Evolutionary conservation across 169 alveolate species (phyloP).

Genomic region (Eimeria sp.): DNA sequence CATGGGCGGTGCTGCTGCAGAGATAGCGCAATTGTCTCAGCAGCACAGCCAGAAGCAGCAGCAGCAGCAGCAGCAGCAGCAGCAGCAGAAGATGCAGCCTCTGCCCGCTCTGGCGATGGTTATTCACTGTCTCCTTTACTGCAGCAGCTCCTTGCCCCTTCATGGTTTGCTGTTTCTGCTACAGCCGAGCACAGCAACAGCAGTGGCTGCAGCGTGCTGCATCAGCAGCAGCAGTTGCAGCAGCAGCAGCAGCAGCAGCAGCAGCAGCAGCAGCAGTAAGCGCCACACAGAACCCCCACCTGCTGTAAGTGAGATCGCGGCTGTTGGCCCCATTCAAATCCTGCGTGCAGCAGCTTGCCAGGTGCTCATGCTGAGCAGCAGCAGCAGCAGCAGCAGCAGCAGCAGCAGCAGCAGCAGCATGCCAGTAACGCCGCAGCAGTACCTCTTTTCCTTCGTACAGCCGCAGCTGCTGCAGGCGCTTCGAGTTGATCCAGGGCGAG

Average conservation of each 20-base stretch:
- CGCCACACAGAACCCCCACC: background rate
- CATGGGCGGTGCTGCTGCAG: constrained; percentile 14
- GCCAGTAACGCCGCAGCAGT: constrained; percentile 45
- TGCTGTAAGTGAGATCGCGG: constrained; percentile 13
- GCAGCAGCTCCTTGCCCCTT: constrained; percentile 27
- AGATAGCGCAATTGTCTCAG: background rate
- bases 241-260: background rate
- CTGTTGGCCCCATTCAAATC: constrained; percentile 18
- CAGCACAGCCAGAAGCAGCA: constrained; percentile 10
- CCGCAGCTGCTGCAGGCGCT: constrained; percentile 58
- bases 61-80: constrained; percentile 34
- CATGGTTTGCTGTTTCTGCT: constrained; percentile 22
- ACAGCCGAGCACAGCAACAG: constrained; percentile 50
- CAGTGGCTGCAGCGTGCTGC: constrained; percentile 51
- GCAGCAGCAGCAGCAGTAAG: constrained; percentile 30
- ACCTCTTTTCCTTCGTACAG: constrained; percentile 26
- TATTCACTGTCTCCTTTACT: constrained; percentile 27
- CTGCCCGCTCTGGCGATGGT: constrained; percentile 41
- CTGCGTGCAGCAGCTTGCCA: constrained; percentile 49
- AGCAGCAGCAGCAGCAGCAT: constrained; percentile 21
- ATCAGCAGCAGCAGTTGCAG: constrained; percentile 19
- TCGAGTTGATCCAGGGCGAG: constrained; percentile 27
- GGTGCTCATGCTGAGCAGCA: constrained; percentile 47
- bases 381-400: constrained; percentile 38
- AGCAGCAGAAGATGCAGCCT: constrained; percentile 5